A percentile compares a stretch with the other conserved stretches of the same genome.
phyloP scores from a whole-genome alignment of 2,329 filamentous ascomycete species.

The Spiromastix sp. region DNA sequence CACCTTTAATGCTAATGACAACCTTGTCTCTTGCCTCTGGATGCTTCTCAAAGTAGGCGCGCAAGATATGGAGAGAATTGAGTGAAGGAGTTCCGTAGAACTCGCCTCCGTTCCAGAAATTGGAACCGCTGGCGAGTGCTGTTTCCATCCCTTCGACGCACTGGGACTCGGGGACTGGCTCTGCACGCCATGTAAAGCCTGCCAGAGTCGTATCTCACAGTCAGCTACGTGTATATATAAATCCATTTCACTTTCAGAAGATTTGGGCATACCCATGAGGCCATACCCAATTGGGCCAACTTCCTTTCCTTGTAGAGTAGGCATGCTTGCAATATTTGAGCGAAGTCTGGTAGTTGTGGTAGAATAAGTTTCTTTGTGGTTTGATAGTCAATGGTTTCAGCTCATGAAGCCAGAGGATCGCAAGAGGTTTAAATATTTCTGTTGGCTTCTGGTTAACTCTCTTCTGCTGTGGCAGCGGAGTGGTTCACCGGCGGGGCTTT shows the following conservation, averaged over 20 bases:
- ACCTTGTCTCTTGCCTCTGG: slow-evolving; percentile 20
- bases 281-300: slow-evolving; percentile 17
- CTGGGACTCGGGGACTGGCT: slow-evolving; percentile 7
- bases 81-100: slow-evolving; percentile 22
- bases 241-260: not conserved
- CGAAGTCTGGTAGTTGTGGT: not conserved
- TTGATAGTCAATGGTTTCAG: not conserved
- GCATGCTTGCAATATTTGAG: slow-evolving; percentile 6
- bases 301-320: slow-evolving; percentile 14
- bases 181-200: slow-evolving; percentile 18
- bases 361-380: not conserved
- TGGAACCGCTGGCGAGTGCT: slow-evolving; percentile 31
- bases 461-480: not conserved
- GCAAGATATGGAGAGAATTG: slow-evolving; percentile 21
- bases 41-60: slow-evolving; percentile 18
- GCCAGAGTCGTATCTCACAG: not conserved
- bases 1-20: slow-evolving; percentile 18
- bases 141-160: slow-evolving; percentile 38
- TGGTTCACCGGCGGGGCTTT: not conserved
- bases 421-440: not conserved
- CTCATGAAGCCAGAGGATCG: not conserved
- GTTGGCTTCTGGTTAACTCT: not conserved
- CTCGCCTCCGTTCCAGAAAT: slow-evolving; percentile 22
- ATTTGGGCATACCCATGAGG: slow-evolving; percentile 13
- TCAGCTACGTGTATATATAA: not conserved